Evolutionary conservation across 2,329 filamentous ascomycete species (phyloP).

Genomic region (Cercospora canescens): DNA sequence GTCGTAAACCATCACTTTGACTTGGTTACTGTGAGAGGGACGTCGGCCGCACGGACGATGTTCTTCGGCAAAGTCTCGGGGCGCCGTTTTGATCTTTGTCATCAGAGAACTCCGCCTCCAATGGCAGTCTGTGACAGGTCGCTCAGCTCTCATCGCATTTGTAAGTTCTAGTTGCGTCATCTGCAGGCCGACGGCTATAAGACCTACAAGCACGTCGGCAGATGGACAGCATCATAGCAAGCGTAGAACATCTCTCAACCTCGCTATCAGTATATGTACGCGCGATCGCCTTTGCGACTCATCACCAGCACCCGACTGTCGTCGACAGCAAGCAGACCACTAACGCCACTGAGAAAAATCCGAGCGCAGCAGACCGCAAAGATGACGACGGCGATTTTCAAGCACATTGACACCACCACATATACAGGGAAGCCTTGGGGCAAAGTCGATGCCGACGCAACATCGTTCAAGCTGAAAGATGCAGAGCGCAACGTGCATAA

Average conservation of each 20-base stretch:
- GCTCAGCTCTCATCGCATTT: background rate
- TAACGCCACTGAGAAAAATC: background rate
- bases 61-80: background rate
- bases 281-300: background rate
- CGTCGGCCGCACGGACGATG: background rate
- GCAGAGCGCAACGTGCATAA: constrained; percentile 54
- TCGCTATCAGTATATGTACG: background rate
- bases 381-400: constrained; percentile 62
- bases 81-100: background rate
- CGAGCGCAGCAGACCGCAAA: constrained; percentile 27
- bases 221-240: background rate
- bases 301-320: background rate
- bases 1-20: too few relatives aligned
- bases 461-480: constrained; percentile 53
- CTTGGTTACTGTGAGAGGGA: too few relatives aligned
- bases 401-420: constrained; percentile 60
- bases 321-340: background rate
- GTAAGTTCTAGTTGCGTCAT: background rate
- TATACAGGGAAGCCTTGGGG: constrained; percentile 57
- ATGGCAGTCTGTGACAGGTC: background rate
- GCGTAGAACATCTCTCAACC: background rate
- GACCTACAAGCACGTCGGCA: background rate
- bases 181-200: background rate
- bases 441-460: constrained; percentile 63
- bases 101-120: background rate